Conservation (phyloP, 1,284 basidiomycete genomes). For the Ustilago cynodontis region DNA sequence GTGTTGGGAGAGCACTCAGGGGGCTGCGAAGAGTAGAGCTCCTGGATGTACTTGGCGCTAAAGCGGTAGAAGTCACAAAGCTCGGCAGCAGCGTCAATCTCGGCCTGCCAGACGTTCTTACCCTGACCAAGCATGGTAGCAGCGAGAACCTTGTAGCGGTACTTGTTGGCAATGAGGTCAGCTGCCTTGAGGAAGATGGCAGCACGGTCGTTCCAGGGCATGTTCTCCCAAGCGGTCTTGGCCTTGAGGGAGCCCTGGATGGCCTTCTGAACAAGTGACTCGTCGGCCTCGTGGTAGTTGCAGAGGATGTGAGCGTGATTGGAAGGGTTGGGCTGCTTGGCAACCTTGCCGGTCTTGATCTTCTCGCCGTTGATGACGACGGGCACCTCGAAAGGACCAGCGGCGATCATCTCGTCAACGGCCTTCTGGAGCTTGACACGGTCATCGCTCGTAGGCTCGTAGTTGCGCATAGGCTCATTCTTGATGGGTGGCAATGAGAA, state of each 20-base stretch:
- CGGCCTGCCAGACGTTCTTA: conserved; percentile 99
- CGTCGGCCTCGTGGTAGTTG: conserved; percentile 88
- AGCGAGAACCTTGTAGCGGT: conserved; percentile 90
- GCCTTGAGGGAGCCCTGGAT: conserved; percentile 90
- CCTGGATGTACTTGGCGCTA: conserved; percentile 95
- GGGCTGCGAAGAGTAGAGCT: conserved; percentile 91
- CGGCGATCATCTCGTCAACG: conserved; percentile 82
- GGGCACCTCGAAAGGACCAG: conserved; percentile 90
- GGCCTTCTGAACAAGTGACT: conserved; percentile 77
- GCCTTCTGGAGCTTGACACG: conserved; percentile 82
- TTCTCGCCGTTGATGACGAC: conserved; percentile 90
- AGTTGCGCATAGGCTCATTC: conserved; percentile 73
- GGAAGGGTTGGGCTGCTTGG: conserved; percentile 65
- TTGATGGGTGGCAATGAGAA: conserved; percentile 63
- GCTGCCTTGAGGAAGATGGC: conserved; percentile 91
- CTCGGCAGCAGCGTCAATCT: conserved; percentile 99
- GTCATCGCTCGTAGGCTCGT: conserved; percentile 84
- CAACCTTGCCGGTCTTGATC: conserved; percentile 84
- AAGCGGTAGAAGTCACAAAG: conserved; percentile 95
- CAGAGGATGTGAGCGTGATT: conserved; percentile 81
- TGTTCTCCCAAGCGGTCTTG: conserved; percentile 87
- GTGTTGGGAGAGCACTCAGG: conserved; percentile 84
- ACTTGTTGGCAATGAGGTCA: conserved; percentile 92
- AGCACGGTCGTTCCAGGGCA: conserved; percentile 96
- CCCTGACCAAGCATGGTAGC: conserved; percentile 98